Conservation (phyloP, 73 alveolate genomes). For the Paramecium caudatum region DNA sequence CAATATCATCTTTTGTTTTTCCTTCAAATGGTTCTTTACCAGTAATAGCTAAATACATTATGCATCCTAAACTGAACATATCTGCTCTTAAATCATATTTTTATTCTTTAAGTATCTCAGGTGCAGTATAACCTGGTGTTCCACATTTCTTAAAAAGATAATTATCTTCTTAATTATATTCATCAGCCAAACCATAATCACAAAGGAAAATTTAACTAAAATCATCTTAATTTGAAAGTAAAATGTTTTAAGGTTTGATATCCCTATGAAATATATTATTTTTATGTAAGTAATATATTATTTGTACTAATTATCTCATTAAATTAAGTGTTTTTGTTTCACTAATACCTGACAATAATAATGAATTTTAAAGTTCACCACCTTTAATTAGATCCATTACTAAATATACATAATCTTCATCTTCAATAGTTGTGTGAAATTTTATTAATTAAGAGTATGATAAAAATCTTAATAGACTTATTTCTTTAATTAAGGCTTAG, state of each 20-base stretch:
- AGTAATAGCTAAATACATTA: conserved; percentile 16
- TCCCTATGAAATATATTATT: conserved; percentile 89
- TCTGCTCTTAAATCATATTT: not conserved
- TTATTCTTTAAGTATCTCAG: conserved; percentile 6
- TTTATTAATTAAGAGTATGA: conserved; percentile 39
- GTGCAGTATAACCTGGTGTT: conserved; percentile 51
- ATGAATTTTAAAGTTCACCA: conserved; percentile 58
- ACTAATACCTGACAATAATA: conserved; percentile 17
- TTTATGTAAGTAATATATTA: conserved; percentile 80
- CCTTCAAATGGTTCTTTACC: conserved; percentile 49
- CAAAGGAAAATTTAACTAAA: conserved; percentile 83
- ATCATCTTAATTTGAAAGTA: conserved; percentile 80
- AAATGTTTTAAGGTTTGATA: conserved; percentile 89
- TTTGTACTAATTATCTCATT: conserved; percentile 47
- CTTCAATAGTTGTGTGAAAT: conserved; percentile 62
- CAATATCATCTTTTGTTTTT: not conserved
- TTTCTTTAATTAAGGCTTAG: conserved; percentile 22
- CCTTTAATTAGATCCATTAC: conserved; percentile 72
- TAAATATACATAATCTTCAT: conserved; percentile 58
- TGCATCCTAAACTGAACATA: conserved; percentile 28
- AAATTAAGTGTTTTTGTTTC: conserved; percentile 41
- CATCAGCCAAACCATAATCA: conserved; percentile 86
- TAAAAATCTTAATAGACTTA: not conserved
- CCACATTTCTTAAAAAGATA: conserved; percentile 80
- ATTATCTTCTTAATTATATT: conserved; percentile 56